Evolutionary conservation across 192 early-diverging fungal genomes (phyloP), one percentile per base, ranked within the genome.

Genomic region (Umbelopsis sp.): DNA sequence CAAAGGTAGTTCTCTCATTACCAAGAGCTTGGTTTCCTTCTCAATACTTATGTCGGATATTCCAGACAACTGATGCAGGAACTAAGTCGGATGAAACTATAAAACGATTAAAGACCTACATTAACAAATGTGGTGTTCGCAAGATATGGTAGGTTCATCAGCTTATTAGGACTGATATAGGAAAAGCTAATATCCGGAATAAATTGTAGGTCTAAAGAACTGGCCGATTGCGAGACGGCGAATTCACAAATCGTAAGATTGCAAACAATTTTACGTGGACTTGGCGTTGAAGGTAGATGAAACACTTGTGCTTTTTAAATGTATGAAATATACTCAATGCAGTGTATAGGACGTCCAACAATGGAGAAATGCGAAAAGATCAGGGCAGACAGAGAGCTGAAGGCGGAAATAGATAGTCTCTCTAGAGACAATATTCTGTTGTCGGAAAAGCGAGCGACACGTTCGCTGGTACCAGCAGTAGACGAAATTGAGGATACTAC

Each of bases 291-390:
- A 44, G 71, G 71, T 72, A 49, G 34, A 7, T 16, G 21, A 49
- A 1, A 5, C 38, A 1, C 38, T 12, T 20, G 4, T 38, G 21
- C 7, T 9, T 12, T 34, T 51, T 21, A 3, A 21, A 22, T 0
- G 2, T 25, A 49, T 47, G 9, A 6, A 32, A 12, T 0, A 44
- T 24, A 32, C 38, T 22, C 21, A 62, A 21, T 25, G 2, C 21
- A 25, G 22, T 34, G 16, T 62, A 6, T 32, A 43, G 87, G 87
- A 1, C 77, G 85, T 20, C 86, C 86, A 5, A 86, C 83, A 1
- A 45, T 88, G 26, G 86, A 88, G 29, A 86, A 88, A 45, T 88
- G 86, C 44, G 84, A 82, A 45, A 74, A 82, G 62, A 76, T 86
- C 24, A 88, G 85, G 59, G 75, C 65, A 8, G 83, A 81, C 71